Evolutionary conservation across 148 eudicot genomes (phyloP).

Genomic region (Bassia scoparia): DNA sequence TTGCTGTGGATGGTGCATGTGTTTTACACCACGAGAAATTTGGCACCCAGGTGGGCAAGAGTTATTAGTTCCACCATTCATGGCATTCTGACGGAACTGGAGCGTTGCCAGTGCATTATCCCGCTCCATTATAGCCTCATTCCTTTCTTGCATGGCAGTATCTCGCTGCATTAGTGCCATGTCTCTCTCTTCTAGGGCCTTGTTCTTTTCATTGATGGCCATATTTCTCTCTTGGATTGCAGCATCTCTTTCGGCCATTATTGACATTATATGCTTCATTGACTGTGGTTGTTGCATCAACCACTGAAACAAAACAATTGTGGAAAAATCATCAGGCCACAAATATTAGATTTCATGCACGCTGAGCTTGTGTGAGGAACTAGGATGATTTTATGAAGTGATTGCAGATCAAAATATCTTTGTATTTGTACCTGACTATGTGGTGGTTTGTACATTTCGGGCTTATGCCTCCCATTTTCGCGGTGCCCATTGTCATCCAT

Average conservation of each 20-base stretch:
- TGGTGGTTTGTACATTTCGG: constrained; percentile 50
- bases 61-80: constrained; percentile 31
- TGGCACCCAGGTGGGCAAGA: constrained; percentile 68
- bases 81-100: constrained; percentile 62
- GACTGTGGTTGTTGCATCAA: constrained; percentile 90
- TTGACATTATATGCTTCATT: constrained; percentile 95
- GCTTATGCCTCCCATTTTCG: constrained; percentile 81
- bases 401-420: constrained; percentile 3
- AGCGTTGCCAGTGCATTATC: constrained; percentile 82
- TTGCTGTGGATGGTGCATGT: constrained; percentile 62
- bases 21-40: constrained; percentile 61
- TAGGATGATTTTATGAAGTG: background rate
- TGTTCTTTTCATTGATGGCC: constrained; percentile 80
- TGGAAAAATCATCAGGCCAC: constrained; percentile 1
- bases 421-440: constrained; percentile 88
- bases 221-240: constrained; percentile 92
- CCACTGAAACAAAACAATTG: constrained; percentile 47
- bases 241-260: constrained; percentile 92
- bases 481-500: constrained; percentile 88
- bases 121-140: constrained; percentile 77
- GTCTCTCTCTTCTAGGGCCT: constrained; percentile 85
- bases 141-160: constrained; percentile 71
- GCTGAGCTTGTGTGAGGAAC: background rate
- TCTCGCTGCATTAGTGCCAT: constrained; percentile 86
- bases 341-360: background rate